Base-by-base conservation (phyloP, 257 asterid genomes). In the Ehretia macrophylla region DNA sequence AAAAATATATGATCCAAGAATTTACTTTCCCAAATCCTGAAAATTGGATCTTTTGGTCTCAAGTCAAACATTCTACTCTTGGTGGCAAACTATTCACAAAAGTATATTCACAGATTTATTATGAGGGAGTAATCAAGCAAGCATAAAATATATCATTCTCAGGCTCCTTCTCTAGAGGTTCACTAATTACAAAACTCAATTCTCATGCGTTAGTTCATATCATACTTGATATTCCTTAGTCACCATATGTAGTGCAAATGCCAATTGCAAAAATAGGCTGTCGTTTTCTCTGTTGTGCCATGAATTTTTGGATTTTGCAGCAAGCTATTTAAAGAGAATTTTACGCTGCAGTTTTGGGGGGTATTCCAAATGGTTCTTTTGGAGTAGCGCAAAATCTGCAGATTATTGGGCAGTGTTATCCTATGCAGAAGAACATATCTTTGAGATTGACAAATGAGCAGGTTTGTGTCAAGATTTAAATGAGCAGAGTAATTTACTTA, bases 331-430 rank as follows among this genome's bases (percentile, higher is more conserved):
- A 54, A 54, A 32, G 21, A 61, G 27, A 44, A 65, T 32, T 50
- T 49, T 58, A 59, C 49, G 17, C 64, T 81, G 80, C 87, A 93
- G 97, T 81, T 66, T 55, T 52, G 8, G 83, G 62, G 47, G 55
- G 70, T 71, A 73, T 86, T 55, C 76, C 91, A 21, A 83, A 85
- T 63, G 72, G 55, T 65, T 86, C 96, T 58, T 89, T 89, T 68
- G 67, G 75, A 40, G 88, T 82, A 61, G 60, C 59, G 17, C 77
- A 53, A 66, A 84, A 78, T 68, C 84, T 89, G 71, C 94, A 85
- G 70, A 77, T 73, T 66, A 59, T 60, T 21, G 97, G 85, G 75
- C 85, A 80, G 77, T 93, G 99, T 80, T 87, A 85, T 68, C 96
- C 96, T 1, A 73, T 85, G 94, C 99, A 93, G 85, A 87, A 75